Percentiles rank a stretch among this genome's conserved stretches.
These are phyloP conservation scores for Quercus aquifolioides DNA, from an alignment of 306 rosid species.

Conservation along the genomic window DNA sequence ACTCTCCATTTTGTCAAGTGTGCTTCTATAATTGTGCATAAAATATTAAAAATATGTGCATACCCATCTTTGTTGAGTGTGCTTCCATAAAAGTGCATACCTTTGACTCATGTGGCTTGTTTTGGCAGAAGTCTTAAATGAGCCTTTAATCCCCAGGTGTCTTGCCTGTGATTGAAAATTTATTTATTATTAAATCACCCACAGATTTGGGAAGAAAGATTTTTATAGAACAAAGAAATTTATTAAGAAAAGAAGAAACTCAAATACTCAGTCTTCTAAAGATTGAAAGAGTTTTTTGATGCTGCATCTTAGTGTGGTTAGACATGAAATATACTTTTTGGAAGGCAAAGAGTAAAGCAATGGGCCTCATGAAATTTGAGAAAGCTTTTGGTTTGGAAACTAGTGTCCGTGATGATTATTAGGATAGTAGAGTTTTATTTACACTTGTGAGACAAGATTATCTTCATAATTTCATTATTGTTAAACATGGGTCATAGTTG, in stretches of 20 bases:
- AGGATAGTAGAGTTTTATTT: background rate
- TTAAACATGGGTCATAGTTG: background rate
- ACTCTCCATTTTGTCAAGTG: background rate
- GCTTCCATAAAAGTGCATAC: background rate
- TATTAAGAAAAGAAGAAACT: too few relatives aligned
- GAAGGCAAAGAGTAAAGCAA: background rate
- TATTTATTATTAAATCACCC: background rate
- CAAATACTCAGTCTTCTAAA: too few relatives aligned
- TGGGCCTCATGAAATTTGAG: background rate
- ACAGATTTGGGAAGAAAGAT: background rate
- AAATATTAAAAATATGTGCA: background rate
- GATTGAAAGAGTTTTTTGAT: background rate
- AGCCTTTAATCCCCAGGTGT: background rate
- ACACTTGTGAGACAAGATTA: background rate
- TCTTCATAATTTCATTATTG: background rate
- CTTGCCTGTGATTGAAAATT: background rate
- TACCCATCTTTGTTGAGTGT: background rate
- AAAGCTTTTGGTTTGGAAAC: background rate
- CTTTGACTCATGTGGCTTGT: slow-evolving; percentile 1
- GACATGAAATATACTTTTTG: background rate
- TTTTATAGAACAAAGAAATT: too few relatives aligned
- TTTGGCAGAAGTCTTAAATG: background rate
- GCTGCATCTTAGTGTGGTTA: background rate
- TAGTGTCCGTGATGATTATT: background rate
- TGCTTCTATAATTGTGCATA: background rate